phyloP scores from a whole-genome alignment of 768 basidiomycete species.

The Exidia glandulosa region DNA sequence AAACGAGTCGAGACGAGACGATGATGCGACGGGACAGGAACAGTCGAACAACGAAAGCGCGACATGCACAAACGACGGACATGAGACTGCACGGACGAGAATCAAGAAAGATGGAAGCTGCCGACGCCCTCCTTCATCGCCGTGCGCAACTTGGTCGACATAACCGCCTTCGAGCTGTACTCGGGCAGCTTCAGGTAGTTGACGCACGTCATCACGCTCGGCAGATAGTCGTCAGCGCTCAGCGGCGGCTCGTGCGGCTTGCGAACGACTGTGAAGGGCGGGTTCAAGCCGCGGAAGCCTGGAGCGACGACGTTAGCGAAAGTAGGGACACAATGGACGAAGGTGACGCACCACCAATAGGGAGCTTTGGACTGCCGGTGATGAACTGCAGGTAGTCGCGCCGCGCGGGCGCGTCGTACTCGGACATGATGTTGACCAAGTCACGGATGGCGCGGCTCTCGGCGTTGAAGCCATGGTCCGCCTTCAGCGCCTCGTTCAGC shows the following conservation, averaged over 20 bases:
- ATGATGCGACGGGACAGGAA: neutral
- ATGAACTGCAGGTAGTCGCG: slow-evolving; percentile 93
- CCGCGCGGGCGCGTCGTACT: slow-evolving; percentile 60
- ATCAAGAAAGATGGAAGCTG: slow-evolving; percentile 92
- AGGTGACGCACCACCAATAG: slow-evolving; percentile 70
- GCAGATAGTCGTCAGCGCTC: slow-evolving; percentile 86
- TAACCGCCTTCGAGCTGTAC: slow-evolving; percentile 77
- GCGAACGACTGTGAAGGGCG: slow-evolving; percentile 89
- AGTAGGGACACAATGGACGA: neutral
- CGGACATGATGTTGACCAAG: slow-evolving; percentile 76
- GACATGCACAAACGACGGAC: neutral
- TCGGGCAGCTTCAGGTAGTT: slow-evolving; percentile 95
- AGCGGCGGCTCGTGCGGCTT: slow-evolving; percentile 91
- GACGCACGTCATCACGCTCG: slow-evolving; percentile 98
- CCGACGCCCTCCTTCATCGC: slow-evolving; percentile 93
- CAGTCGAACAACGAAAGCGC: neutral
- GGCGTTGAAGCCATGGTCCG: slow-evolving; percentile 95
- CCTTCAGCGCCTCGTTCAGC: slow-evolving; percentile 81
- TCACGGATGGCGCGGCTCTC: slow-evolving; percentile 87
- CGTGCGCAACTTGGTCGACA: slow-evolving; percentile 69
- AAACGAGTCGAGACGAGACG: neutral
- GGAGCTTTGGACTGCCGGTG: slow-evolving; percentile 92
- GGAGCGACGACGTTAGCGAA: slow-evolving; percentile 5
- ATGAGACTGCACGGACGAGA: neutral
- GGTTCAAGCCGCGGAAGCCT: slow-evolving; percentile 94